Conservation (phyloP, 768 basidiomycete species). For the Polyporus arcularius region DNA sequence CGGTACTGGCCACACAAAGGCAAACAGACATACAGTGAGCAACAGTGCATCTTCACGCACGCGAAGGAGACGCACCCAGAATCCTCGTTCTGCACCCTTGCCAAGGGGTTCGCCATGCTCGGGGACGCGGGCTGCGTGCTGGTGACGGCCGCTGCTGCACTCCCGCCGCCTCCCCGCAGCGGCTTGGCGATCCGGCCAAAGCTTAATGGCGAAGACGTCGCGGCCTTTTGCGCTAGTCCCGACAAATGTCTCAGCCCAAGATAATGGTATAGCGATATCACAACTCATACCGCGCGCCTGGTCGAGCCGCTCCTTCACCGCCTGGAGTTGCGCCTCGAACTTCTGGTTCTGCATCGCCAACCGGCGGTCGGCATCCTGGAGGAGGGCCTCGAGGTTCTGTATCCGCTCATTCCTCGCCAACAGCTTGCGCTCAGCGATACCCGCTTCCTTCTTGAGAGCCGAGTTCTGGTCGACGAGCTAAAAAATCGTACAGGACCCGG, state of each 20-base stretch:
- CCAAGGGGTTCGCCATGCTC: slow-evolving; percentile 63
- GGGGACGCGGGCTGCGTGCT: slow-evolving; percentile 44
- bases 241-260: slow-evolving; percentile 19
- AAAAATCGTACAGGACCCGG: slow-evolving; percentile 11
- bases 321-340: slow-evolving; percentile 91
- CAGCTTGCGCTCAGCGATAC: slow-evolving; percentile 94
- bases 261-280: slow-evolving; percentile 11
- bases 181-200: slow-evolving; percentile 98
- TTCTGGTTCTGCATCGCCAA: slow-evolving; percentile 93
- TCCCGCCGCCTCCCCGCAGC: slow-evolving; percentile 88
- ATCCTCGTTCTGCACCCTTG: slow-evolving; percentile 82
- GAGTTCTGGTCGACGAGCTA: slow-evolving; percentile 99
- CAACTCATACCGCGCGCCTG: slow-evolving; percentile 77
- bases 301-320: slow-evolving; percentile 88
- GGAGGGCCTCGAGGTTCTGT: slow-evolving; percentile 89
- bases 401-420: slow-evolving; percentile 97
- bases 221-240: slow-evolving; percentile 72
- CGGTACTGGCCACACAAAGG: slow-evolving; percentile 16
- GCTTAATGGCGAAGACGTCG: slow-evolving; percentile 67
- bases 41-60: neutral
- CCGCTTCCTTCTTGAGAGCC: slow-evolving; percentile 94
- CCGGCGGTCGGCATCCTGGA: slow-evolving; percentile 93
- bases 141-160: slow-evolving; percentile 38
- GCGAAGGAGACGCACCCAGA: slow-evolving; percentile 36
- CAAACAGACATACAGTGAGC: neutral